phyloP scores from a whole-genome alignment of 495 filamentous ascomycete species.

The Hypoxylon fuscum region DNA sequence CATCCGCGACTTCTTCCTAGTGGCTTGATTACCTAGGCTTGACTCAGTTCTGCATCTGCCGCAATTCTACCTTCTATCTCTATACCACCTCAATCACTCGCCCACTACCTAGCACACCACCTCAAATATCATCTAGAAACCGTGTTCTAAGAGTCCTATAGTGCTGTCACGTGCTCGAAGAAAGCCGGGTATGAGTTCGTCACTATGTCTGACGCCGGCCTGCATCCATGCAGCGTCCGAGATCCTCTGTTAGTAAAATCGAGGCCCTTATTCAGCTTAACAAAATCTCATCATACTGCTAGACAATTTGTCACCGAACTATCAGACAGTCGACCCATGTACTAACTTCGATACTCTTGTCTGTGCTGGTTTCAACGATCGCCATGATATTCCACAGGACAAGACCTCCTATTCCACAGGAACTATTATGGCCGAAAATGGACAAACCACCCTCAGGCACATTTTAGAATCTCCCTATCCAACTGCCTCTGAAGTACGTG shows the following conservation, averaged over 20 bases:
- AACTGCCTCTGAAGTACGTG: constrained; percentile 49
- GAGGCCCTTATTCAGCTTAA: not conserved
- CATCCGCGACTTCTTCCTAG: constrained; percentile 33
- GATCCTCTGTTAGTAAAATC: constrained; percentile 61
- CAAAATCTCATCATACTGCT: constrained; percentile 17
- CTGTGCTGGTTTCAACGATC: constrained; percentile 72
- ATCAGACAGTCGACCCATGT: constrained; percentile 71
- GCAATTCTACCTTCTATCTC: constrained; percentile 3
- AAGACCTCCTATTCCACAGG: constrained; percentile 67
- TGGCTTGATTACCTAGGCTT: constrained; percentile 1
- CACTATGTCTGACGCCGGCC: constrained; percentile 38
- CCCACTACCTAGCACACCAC: constrained; percentile 2
- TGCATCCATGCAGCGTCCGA: constrained; percentile 75
- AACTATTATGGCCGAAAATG: constrained; percentile 67
- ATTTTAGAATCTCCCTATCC: constrained; percentile 69
- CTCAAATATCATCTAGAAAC: constrained; percentile 11
- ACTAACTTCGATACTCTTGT: constrained; percentile 71
- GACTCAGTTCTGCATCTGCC: not conserved
- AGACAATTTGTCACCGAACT: constrained; percentile 70
- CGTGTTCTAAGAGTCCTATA: constrained; percentile 24
- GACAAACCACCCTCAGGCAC: constrained; percentile 67
- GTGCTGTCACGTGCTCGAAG: constrained; percentile 38
- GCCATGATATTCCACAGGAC: constrained; percentile 73
- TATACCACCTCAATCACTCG: constrained; percentile 5
- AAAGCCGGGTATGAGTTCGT: constrained; percentile 36